Evolutionary conservation across 2,329 filamentous ascomycete species (phyloP).

Genomic region (Grosmannia clavigera): DNA sequence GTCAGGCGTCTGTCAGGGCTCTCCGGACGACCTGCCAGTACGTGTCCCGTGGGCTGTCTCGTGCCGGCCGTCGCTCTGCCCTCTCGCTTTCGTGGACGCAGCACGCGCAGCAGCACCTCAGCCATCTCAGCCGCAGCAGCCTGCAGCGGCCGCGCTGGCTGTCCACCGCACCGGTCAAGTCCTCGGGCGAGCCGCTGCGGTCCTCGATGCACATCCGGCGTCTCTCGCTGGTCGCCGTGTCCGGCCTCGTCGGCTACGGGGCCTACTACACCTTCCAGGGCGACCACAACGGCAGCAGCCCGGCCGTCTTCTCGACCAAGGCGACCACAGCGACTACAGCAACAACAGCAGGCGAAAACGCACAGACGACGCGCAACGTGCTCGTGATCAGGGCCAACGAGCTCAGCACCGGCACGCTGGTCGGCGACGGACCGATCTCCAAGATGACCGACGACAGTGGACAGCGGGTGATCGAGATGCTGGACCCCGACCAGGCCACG

Average conservation of each 20-base stretch:
- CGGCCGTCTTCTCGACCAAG: slow-evolving; percentile 6
- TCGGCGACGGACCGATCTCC: slow-evolving; percentile 73
- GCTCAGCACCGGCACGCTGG: slow-evolving; percentile 76
- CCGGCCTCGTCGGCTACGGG: slow-evolving; percentile 61
- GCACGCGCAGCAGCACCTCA: slow-evolving; percentile 4
- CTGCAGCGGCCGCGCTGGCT: not conserved
- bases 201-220: slow-evolving; percentile 68
- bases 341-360: not conserved
- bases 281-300: slow-evolving; percentile 5
- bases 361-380: slow-evolving; percentile 44
- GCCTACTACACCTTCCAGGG: slow-evolving; percentile 62
- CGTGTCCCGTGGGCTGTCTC: slow-evolving; percentile 46
- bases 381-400: slow-evolving; percentile 84
- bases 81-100: slow-evolving; percentile 5
- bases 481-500: slow-evolving; percentile 87
- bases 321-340: not conserved
- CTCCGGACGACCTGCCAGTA: slow-evolving; percentile 56
- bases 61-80: slow-evolving; percentile 31
- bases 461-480: slow-evolving; percentile 83
- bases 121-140: not conserved
- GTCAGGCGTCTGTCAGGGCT: slow-evolving; percentile 57
- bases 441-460: slow-evolving; percentile 81
- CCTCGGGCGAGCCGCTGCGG: slow-evolving; percentile 35
- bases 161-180: slow-evolving; percentile 8
- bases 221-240: slow-evolving; percentile 53